A percentile compares a stretch with the other conserved stretches of the same genome.
Evolutionary conservation across 2,329 filamentous ascomycete genomes (phyloP).

Genomic region (Sclerotinia nivalis): DNA sequence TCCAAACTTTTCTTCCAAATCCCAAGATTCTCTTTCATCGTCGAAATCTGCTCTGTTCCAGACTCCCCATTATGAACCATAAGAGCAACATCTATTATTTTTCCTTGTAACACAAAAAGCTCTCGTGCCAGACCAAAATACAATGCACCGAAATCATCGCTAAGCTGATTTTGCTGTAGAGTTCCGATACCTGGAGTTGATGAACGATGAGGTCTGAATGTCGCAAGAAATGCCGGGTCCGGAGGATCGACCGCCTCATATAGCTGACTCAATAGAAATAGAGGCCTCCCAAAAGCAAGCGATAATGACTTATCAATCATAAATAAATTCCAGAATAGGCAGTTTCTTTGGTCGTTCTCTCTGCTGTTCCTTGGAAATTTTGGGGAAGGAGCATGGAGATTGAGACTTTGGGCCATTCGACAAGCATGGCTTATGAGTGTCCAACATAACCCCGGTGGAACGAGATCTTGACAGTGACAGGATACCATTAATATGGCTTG

Average conservation of each 20-base stretch:
- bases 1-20: constrained; percentile 8
- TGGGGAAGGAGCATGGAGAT: constrained; percentile 22
- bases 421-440: constrained; percentile 28
- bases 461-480: constrained; percentile 26
- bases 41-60: background rate
- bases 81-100: constrained; percentile 22
- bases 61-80: constrained; percentile 8
- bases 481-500: constrained; percentile 27
- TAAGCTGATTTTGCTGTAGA: background rate
- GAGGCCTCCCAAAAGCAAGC: constrained; percentile 27
- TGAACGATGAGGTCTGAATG: constrained; percentile 14
- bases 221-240: constrained; percentile 17
- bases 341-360: constrained; percentile 23
- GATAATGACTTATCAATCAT: constrained; percentile 27
- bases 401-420: constrained; percentile 27
- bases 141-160: constrained; percentile 21
- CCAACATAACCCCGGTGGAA: constrained; percentile 28
- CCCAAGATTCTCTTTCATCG: background rate
- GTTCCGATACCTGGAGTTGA: background rate
- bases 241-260: constrained; percentile 26
- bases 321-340: constrained; percentile 29
- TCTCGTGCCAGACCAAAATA: constrained; percentile 22
- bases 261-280: constrained; percentile 22
- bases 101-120: constrained; percentile 23
- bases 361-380: constrained; percentile 11